These are phyloP conservation scores for Nematocida sp. DNA, from an alignment of 371 early-diverging fungal species.

Conservation along the genomic window DNA sequence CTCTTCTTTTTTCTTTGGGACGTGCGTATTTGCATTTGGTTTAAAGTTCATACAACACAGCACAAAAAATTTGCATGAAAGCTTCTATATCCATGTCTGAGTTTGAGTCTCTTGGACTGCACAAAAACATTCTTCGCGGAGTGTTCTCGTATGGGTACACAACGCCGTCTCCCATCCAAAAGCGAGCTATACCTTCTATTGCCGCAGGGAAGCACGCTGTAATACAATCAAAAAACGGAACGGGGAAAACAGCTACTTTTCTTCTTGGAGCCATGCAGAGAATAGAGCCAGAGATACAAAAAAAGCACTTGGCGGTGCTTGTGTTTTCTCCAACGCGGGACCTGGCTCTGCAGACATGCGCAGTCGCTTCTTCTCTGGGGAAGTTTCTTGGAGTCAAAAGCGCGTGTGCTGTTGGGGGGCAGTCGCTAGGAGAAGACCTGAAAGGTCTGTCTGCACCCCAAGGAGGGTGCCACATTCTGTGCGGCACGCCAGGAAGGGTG, in stretches of 20 bases:
- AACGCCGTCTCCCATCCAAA: constrained; percentile 70
- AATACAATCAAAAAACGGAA: constrained; percentile 91
- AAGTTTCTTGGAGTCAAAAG: constrained; percentile 82
- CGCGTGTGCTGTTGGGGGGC: constrained; percentile 93
- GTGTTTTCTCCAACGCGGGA: constrained; percentile 88
- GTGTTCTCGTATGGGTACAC: constrained; percentile 74
- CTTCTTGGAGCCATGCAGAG: constrained; percentile 81
- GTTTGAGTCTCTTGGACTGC: constrained; percentile 66
- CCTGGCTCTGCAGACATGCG: constrained; percentile 69
- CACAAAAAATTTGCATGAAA: constrained; percentile 43
- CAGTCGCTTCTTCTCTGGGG: constrained; percentile 13
- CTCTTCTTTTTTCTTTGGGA: neutral
- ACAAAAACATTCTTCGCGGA: constrained; percentile 86
- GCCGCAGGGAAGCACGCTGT: constrained; percentile 65
- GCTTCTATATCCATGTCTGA: neutral
- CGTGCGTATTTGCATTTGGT: neutral
- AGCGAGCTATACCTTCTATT: constrained; percentile 83
- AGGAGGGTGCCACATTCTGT: neutral
- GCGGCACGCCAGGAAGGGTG: constrained; percentile 40
- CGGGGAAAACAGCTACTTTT: constrained; percentile 93
- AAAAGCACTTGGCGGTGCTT: constrained; percentile 66
- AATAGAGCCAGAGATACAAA: constrained; percentile 67
- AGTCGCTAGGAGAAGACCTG: constrained; percentile 84
- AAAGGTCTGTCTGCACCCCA: constrained; percentile 71
- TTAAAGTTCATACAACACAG: neutral